Conservation (phyloP, 495 filamentous ascomycete genomes). For the Penicillium silybi region DNA sequence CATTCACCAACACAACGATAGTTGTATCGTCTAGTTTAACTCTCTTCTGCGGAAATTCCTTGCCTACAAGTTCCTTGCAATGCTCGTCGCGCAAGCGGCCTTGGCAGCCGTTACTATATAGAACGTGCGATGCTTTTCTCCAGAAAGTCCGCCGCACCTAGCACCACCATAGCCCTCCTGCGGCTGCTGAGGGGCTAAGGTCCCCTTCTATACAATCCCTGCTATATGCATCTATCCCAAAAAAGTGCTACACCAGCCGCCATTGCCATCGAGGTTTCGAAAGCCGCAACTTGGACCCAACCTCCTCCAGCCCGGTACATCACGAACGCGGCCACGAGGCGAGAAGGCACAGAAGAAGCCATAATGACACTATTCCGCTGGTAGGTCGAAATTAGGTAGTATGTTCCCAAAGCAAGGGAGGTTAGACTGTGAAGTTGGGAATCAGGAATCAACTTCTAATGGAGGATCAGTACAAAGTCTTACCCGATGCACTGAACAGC, state of each 20-base stretch:
- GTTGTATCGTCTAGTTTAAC: too few species aligned
- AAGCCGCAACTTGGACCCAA: constrained; percentile 11
- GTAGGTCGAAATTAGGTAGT: constrained; percentile 15
- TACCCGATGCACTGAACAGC: constrained; percentile 10
- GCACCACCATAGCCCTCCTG: too few species aligned
- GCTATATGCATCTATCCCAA: constrained; percentile 11
- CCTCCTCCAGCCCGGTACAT: constrained; percentile 11
- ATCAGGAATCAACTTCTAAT: constrained; percentile 1
- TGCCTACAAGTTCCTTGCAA: too few species aligned
- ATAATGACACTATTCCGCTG: constrained; percentile 12
- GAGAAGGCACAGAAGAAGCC: constrained; percentile 12
- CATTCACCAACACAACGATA: too few species aligned
- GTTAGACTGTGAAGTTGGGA: constrained; percentile 12
- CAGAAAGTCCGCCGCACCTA: too few species aligned
- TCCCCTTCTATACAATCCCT: too few species aligned
- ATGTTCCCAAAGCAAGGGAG: constrained; percentile 15
- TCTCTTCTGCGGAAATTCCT: too few species aligned
- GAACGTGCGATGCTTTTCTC: too few species aligned
- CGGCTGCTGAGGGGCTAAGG: too few species aligned
- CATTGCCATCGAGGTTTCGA: constrained; percentile 10
- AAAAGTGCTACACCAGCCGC: constrained; percentile 10
- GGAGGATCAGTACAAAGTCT: background rate
- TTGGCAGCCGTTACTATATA: too few species aligned
- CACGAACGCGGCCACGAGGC: constrained; percentile 9
- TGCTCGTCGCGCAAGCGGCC: too few species aligned